A percentile compares a stretch with the other conserved stretches of the same genome.
Evolutionary conservation across 371 early-diverging fungal species (phyloP).

Genomic region (Circinella minor): DNA sequence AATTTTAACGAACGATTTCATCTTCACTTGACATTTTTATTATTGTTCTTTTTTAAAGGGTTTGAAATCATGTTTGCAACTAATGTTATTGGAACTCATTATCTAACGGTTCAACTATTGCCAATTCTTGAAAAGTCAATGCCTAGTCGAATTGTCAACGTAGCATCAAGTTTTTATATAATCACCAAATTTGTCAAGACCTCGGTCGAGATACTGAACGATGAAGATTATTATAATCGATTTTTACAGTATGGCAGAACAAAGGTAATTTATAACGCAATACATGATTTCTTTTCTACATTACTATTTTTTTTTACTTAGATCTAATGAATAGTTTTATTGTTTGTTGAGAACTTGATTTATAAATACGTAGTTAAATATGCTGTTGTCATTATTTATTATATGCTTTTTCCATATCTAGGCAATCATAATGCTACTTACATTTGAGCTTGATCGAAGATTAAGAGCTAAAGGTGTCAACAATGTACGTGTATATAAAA

Average conservation of each 20-base stretch:
- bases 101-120: slow-evolving; percentile 68
- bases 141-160: slow-evolving; percentile 62
- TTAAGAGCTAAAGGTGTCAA: not conserved
- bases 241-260: slow-evolving; percentile 25
- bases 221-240: slow-evolving; percentile 35
- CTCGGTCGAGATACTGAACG: slow-evolving; percentile 42
- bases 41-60: not conserved
- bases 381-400: too few species aligned
- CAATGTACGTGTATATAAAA: not conserved
- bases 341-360: too few species aligned
- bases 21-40: too few species aligned
- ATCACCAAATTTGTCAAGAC: slow-evolving; percentile 21
- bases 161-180: slow-evolving; percentile 52
- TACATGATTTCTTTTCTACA: slow-evolving; percentile 42
- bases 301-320: slow-evolving; percentile 7
- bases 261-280: slow-evolving; percentile 11
- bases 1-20: too few species aligned
- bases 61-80: slow-evolving; percentile 44
- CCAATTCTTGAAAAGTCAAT: slow-evolving; percentile 58
- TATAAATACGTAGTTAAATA: too few species aligned
- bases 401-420: too few species aligned
- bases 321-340: too few species aligned
- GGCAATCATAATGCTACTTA: too few species aligned
- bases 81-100: slow-evolving; percentile 85
- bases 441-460: not conserved